These are phyloP conservation scores for Rhizopus arrhizus DNA, from an alignment of 371 early-diverging fungal species.

Conservation along the genomic window DNA sequence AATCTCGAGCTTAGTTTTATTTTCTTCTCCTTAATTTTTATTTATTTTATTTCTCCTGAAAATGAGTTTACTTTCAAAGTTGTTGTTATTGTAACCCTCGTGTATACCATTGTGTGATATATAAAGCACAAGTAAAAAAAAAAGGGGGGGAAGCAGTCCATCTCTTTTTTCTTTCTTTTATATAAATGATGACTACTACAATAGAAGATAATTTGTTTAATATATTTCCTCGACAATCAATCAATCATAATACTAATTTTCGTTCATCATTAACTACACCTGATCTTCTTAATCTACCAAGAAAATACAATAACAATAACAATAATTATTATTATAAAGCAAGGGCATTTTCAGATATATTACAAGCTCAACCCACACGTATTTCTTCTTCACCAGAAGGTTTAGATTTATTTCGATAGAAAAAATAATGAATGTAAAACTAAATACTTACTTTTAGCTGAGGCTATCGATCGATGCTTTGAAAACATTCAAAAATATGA, in stretches of 20 bases:
- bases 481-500: slow-evolving; percentile 92
- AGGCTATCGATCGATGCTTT: slow-evolving; percentile 90
- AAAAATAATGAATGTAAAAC: neutral
- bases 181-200: slow-evolving; percentile 39
- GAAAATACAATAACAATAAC: neutral
- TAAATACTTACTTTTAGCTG: slow-evolving; percentile 42
- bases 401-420: slow-evolving; percentile 10
- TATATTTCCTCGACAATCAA: slow-evolving; percentile 33
- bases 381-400: slow-evolving; percentile 43
- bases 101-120: neutral
- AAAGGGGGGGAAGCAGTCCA: neutral
- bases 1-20: neutral
- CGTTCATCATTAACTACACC: slow-evolving; percentile 40
- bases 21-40: neutral
- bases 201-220: slow-evolving; percentile 43
- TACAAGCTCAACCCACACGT: slow-evolving; percentile 29
- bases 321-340: slow-evolving; percentile 12
- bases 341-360: slow-evolving; percentile 35
- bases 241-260: slow-evolving; percentile 17
- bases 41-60: slow-evolving; percentile 11
- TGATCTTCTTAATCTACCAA: slow-evolving; percentile 32
- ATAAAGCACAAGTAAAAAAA: neutral
- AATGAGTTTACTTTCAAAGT: slow-evolving; percentile 1
- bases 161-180: slow-evolving; percentile 11
- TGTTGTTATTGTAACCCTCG: slow-evolving; percentile 6